Percentiles rank a stretch among this genome's conserved stretches.
phyloP scores from a whole-genome alignment of 2,329 filamentous ascomycete species.

The Pleoardoris graminearum region DNA sequence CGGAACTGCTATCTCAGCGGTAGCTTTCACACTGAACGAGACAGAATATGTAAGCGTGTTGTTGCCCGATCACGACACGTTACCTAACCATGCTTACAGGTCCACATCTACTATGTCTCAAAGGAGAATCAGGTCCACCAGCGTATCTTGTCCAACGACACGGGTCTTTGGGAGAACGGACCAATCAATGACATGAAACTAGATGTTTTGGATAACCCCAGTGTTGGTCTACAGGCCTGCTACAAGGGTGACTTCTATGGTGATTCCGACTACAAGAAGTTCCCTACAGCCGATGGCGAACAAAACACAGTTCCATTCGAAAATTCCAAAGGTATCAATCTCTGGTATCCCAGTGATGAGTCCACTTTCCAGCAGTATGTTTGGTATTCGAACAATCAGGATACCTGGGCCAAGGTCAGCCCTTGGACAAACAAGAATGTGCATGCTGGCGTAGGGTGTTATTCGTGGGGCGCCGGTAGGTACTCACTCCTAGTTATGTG shows the following conservation, averaged over 20 bases:
- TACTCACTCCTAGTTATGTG: neutral
- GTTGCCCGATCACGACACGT: neutral
- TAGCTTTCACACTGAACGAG: slow-evolving; percentile 45
- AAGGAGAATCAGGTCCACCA: slow-evolving; percentile 45
- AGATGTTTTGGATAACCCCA: slow-evolving; percentile 87
- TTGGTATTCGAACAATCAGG: slow-evolving; percentile 44
- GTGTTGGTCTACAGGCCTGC: slow-evolving; percentile 80
- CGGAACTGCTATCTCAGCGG: slow-evolving; percentile 49
- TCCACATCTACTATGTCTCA: slow-evolving; percentile 50
- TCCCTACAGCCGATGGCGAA: slow-evolving; percentile 35
- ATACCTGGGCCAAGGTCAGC: slow-evolving; percentile 43
- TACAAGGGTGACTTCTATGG: slow-evolving; percentile 69
- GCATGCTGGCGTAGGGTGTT: slow-evolving; percentile 51
- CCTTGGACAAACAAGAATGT: slow-evolving; percentile 47
- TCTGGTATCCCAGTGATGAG: slow-evolving; percentile 50
- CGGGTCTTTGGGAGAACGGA: slow-evolving; percentile 45
- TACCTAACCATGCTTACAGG: slow-evolving; percentile 19
- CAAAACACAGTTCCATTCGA: slow-evolving; percentile 29
- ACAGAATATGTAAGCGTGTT: slow-evolving; percentile 42
- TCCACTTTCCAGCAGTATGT: slow-evolving; percentile 48
- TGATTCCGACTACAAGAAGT: slow-evolving; percentile 45
- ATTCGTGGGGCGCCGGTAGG: slow-evolving; percentile 47
- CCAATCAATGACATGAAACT: slow-evolving; percentile 71
- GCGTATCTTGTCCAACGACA: slow-evolving; percentile 40
- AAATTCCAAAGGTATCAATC: slow-evolving; percentile 46